phyloP scores from a whole-genome alignment of 352 stramenopile species.

The Pythium phragmiticola region DNA sequence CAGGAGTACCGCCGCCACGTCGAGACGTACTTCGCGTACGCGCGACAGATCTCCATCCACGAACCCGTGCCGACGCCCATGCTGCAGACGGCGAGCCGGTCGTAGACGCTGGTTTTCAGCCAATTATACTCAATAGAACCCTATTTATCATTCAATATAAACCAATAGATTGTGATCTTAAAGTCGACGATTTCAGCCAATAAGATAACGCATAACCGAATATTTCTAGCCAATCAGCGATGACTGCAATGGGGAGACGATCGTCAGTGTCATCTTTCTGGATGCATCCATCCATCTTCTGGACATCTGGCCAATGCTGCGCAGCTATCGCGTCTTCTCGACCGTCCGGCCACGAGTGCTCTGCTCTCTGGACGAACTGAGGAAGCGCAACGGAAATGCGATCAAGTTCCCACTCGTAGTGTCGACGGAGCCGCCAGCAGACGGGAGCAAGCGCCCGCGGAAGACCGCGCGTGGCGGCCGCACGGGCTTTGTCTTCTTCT shows the following conservation, averaged over 20 bases:
- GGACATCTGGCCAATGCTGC: not conserved
- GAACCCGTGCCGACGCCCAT: conserved; percentile 59
- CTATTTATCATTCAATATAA: conserved; percentile 8
- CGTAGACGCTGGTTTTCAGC: conserved; percentile 2
- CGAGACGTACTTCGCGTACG: conserved; percentile 63
- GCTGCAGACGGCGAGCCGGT: conserved; percentile 30
- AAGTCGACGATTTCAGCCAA: not conserved
- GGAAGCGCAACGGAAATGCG: conserved; percentile 35
- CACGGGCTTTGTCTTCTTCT: conserved; percentile 71
- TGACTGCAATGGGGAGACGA: not conserved
- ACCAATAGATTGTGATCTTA: not conserved
- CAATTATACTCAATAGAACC: conserved; percentile 7
- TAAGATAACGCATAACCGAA: not conserved
- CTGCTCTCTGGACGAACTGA: conserved; percentile 56
- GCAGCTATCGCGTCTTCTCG: conserved; percentile 23
- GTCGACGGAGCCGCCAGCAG: conserved; percentile 1
- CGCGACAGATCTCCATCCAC: conserved; percentile 60
- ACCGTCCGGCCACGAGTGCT: conserved; percentile 35
- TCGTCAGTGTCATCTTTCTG: not conserved
- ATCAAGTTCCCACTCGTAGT: conserved; percentile 57
- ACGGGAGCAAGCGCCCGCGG: conserved; percentile 3
- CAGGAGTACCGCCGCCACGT: conserved; percentile 69
- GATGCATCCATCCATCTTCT: not conserved
- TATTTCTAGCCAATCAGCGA: not conserved
- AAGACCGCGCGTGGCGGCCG: conserved; percentile 29